Evolutionary conservation across 805 yeast genomes (phyloP).

Genomic region (Candida qinlingensis): DNA sequence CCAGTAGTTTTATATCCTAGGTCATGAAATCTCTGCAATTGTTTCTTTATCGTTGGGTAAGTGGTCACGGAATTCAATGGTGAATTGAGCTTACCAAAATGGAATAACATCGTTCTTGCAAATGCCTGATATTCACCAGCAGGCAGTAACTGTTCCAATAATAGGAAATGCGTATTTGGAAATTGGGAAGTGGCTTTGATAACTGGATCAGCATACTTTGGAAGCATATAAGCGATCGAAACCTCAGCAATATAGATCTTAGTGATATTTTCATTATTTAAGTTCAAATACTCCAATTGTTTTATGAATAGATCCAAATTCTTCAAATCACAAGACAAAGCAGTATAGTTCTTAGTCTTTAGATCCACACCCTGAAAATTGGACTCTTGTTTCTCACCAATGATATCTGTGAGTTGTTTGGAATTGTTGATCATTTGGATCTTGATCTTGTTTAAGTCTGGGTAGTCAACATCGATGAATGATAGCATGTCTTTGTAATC

Average conservation of each 20-base stretch:
- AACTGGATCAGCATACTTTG: slow-evolving; percentile 57
- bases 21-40: slow-evolving; percentile 41
- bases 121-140: slow-evolving; percentile 59
- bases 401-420: slow-evolving; percentile 39
- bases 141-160: slow-evolving; percentile 71
- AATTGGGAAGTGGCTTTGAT: slow-evolving; percentile 40
- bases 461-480: slow-evolving; percentile 72
- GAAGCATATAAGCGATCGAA: slow-evolving; percentile 74
- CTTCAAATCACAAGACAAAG: slow-evolving; percentile 66
- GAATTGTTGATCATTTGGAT: slow-evolving; percentile 44
- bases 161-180: slow-evolving; percentile 51
- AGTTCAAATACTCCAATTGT: slow-evolving; percentile 14
- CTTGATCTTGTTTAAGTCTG: slow-evolving; percentile 58
- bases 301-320: slow-evolving; percentile 33
- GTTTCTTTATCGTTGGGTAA: slow-evolving; percentile 49
- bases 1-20: slow-evolving; percentile 41
- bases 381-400: slow-evolving; percentile 29
- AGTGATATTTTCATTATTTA: slow-evolving; percentile 27
- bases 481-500: slow-evolving; percentile 29
- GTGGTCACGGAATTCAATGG: slow-evolving; percentile 60
- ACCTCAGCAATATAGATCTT: slow-evolving; percentile 76
- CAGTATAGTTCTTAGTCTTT: slow-evolving; percentile 42
- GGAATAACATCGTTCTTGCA: slow-evolving; percentile 68
- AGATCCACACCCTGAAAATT: slow-evolving; percentile 25
- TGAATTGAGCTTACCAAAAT: slow-evolving; percentile 59